Evolutionary conservation across 768 basidiomycete genomes (phyloP).

Genomic region (Russula sp.): DNA sequence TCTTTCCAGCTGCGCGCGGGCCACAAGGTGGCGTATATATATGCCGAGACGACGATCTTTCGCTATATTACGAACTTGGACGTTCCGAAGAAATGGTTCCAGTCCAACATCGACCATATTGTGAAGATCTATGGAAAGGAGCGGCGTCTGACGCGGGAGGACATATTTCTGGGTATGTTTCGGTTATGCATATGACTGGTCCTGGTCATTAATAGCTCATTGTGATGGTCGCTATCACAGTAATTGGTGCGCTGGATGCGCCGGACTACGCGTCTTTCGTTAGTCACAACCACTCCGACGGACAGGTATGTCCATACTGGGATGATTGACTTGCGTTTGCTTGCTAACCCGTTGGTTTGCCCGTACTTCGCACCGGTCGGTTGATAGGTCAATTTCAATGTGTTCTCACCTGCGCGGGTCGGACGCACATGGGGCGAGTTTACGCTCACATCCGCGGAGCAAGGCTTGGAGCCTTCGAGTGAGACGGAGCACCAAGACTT

Average conservation of each 20-base stretch:
- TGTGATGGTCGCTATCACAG: conserved; percentile 32
- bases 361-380: not conserved
- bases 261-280: conserved; percentile 74
- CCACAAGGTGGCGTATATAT: conserved; percentile 63
- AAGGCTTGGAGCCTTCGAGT: conserved; percentile 39
- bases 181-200: not conserved
- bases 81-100: conserved; percentile 72
- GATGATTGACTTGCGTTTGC: conserved; percentile 1
- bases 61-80: conserved; percentile 61
- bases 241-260: conserved; percentile 69
- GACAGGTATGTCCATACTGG: conserved; percentile 41
- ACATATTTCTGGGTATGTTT: conserved; percentile 39
- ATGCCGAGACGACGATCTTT: conserved; percentile 68
- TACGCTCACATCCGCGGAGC: conserved; percentile 46
- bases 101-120: conserved; percentile 61
- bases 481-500: conserved; percentile 45
- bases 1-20: conserved; percentile 60
- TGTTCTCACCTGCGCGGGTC: conserved; percentile 48
- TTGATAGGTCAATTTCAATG: conserved; percentile 65
- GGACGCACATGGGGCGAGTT: conserved; percentile 76
- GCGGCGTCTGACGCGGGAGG: conserved; percentile 39
- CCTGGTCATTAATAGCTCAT: conserved; percentile 16
- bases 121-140: conserved; percentile 50
- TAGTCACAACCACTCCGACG: conserved; percentile 64
- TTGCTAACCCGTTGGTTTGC: conserved; percentile 18